phyloP scores from a whole-genome alignment of 805 yeast species.

The Candida hungchunana region DNA sequence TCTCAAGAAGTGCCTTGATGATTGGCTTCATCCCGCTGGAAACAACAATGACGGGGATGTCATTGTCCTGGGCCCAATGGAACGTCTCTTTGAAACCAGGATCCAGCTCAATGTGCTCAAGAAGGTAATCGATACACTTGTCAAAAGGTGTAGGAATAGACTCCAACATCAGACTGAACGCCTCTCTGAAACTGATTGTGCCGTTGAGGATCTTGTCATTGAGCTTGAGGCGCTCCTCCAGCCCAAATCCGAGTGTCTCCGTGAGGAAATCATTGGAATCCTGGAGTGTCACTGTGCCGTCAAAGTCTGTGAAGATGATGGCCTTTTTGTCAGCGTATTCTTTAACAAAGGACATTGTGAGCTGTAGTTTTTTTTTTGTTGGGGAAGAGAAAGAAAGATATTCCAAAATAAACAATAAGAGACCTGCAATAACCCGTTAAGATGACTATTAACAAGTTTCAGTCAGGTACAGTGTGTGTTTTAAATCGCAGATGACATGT shows the following conservation, averaged over 20 bases:
- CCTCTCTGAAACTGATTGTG: conserved; percentile 68
- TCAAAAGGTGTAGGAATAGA: conserved; percentile 73
- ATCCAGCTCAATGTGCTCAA: conserved; percentile 69
- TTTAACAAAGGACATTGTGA: conserved; percentile 22
- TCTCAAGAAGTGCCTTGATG: conserved; percentile 69
- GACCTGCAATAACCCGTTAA: too few species aligned
- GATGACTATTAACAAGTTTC: too few species aligned
- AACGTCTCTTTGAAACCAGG: conserved; percentile 86
- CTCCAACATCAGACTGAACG: conserved; percentile 79
- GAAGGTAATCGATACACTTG: conserved; percentile 70
- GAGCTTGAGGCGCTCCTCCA: conserved; percentile 55
- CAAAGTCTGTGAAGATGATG: conserved; percentile 95
- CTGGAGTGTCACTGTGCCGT: conserved; percentile 93
- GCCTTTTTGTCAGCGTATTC: conserved; percentile 42
- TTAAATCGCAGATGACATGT: too few species aligned
- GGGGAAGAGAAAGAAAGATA: too few species aligned
- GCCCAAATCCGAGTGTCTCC: conserved; percentile 85
- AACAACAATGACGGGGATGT: conserved; percentile 82
- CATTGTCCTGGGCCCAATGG: conserved; percentile 66
- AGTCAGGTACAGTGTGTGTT: too few species aligned
- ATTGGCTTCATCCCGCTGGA: conserved; percentile 94
- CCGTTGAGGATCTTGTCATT: conserved; percentile 73
- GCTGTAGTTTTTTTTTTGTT: background rate
- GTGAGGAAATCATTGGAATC: conserved; percentile 93
- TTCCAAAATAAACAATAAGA: too few species aligned